A percentile compares a stretch with the other conserved stretches of the same genome.
Evolutionary conservation across 371 early-diverging fungal genomes (phyloP).

Genomic region (Rhizomucor pusillus): DNA sequence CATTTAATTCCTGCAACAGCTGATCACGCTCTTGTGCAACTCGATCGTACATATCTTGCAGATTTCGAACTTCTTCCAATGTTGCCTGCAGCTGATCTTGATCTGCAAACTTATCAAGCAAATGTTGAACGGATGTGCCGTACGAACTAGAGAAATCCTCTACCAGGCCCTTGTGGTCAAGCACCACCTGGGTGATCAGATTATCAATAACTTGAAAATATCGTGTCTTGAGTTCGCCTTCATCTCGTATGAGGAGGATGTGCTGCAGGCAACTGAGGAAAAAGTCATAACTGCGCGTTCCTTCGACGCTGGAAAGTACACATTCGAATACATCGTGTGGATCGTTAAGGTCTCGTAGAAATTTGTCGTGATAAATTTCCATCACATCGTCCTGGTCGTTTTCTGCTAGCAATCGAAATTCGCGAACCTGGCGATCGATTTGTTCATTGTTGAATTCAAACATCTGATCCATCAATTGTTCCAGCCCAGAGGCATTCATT

Average conservation of each 20-base stretch:
- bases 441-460: constrained; percentile 63
- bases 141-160: constrained; percentile 60
- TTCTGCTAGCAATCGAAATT: constrained; percentile 70
- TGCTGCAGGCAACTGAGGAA: constrained; percentile 80
- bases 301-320: constrained; percentile 69
- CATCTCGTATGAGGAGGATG: constrained; percentile 70
- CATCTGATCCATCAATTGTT: constrained; percentile 73
- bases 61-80: constrained; percentile 64
- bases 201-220: constrained; percentile 84
- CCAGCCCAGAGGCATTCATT: constrained; percentile 71
- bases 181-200: constrained; percentile 76
- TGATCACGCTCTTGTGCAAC: constrained; percentile 47
- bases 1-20: constrained; percentile 36
- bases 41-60: constrained; percentile 47
- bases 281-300: constrained; percentile 73
- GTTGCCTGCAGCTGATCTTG: constrained; percentile 75
- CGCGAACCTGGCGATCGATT: constrained; percentile 71
- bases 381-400: constrained; percentile 78
- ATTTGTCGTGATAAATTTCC: constrained; percentile 74
- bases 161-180: constrained; percentile 75
- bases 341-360: constrained; percentile 76
- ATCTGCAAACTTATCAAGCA: constrained; percentile 80
- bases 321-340: constrained; percentile 80
- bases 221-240: constrained; percentile 52
- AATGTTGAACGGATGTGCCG: constrained; percentile 69